Evolutionary conservation across 2,329 filamentous ascomycete genomes (phyloP).

Genomic region (Exophiala lecanii-corni): DNA sequence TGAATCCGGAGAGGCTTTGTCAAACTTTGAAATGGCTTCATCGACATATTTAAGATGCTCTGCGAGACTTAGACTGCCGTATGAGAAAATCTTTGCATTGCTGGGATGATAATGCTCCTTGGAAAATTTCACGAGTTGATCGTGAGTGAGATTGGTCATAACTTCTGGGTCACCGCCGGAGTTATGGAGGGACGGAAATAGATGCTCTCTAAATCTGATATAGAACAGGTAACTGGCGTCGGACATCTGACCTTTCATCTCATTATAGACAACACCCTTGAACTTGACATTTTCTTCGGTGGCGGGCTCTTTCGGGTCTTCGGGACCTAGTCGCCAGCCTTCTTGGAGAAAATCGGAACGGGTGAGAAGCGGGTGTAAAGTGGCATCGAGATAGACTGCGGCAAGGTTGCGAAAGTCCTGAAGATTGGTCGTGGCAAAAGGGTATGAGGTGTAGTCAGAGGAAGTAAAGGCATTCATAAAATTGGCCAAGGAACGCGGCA

Average conservation of each 20-base stretch:
- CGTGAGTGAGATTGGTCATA: constrained; percentile 91
- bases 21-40: constrained; percentile 67
- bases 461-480: constrained; percentile 99
- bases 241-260: constrained; percentile 99
- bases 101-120: constrained; percentile 93
- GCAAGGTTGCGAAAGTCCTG: constrained; percentile 95
- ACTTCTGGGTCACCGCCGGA: constrained; percentile 94
- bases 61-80: constrained; percentile 82
- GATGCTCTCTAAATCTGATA: constrained; percentile 88
- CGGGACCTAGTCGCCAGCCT: constrained; percentile 91
- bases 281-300: constrained; percentile 58
- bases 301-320: constrained; percentile 63
- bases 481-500: constrained; percentile 94
- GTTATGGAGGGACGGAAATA: constrained; percentile 92
- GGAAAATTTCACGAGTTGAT: constrained; percentile 84
- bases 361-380: constrained; percentile 82
- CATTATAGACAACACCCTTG: constrained; percentile 98
- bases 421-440: constrained; percentile 92
- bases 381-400: constrained; percentile 94
- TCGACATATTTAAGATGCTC: constrained; percentile 78
- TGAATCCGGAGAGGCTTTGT: constrained; percentile 63
- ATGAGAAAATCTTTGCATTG: constrained; percentile 93
- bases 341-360: constrained; percentile 92
- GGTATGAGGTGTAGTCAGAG: constrained; percentile 93
- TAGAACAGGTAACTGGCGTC: constrained; percentile 96